phyloP scores from a whole-genome alignment of 2,329 filamentous ascomycete species.

The Trichoderma gracile region DNA sequence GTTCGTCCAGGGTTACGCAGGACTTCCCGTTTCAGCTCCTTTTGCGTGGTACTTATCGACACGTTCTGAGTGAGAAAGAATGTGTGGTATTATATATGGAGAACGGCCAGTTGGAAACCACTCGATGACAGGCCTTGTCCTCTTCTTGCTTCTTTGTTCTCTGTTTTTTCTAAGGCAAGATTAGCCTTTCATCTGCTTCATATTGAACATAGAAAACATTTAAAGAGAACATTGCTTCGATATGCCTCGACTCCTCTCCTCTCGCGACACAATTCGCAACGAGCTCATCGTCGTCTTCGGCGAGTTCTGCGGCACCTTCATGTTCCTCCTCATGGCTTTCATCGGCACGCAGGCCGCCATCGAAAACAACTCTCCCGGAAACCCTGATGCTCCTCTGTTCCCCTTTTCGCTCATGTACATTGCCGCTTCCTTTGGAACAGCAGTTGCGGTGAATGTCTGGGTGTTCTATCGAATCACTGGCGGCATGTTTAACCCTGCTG shows the following conservation, averaged over 20 bases:
- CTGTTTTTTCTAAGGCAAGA: too few species aligned
- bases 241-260: neutral
- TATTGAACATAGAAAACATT: neutral
- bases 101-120: neutral
- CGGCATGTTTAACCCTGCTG: constrained; percentile 54
- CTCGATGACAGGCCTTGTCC: too few species aligned
- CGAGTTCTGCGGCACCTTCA: constrained; percentile 56
- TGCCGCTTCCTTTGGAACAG: constrained; percentile 51
- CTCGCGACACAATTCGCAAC: constrained; percentile 8
- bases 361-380: constrained; percentile 34
- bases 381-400: constrained; percentile 35
- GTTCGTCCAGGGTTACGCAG: neutral
- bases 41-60: neutral
- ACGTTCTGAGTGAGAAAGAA: neutral
- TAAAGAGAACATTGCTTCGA: neutral
- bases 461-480: constrained; percentile 57
- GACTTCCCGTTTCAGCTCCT: neutral
- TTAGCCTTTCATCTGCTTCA: too few species aligned
- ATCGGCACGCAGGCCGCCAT: constrained; percentile 44
- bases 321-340: constrained; percentile 52
- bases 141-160: too few species aligned
- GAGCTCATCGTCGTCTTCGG: constrained; percentile 38
- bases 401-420: constrained; percentile 50
- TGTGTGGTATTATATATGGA: neutral
- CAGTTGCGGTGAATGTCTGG: constrained; percentile 57